These are phyloP conservation scores for Aspergillus melleus DNA, from an alignment of 2,329 filamentous ascomycete genomes.

Conservation along the genomic window DNA sequence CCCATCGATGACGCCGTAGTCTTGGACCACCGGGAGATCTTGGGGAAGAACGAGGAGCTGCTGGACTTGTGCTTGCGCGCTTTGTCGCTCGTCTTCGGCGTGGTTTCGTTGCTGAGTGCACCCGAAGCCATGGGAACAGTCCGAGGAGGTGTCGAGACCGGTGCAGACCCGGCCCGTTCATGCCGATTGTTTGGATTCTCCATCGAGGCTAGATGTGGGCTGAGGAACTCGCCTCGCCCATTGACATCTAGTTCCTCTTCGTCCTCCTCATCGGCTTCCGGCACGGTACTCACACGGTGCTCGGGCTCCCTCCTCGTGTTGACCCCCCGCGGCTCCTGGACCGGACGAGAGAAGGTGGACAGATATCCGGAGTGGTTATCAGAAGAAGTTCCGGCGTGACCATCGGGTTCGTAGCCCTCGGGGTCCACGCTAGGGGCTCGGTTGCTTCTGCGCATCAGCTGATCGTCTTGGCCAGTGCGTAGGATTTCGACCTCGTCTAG, in stretches of 20 bases:
- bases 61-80: constrained; percentile 86
- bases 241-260: constrained; percentile 72
- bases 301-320: constrained; percentile 60
- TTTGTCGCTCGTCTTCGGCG: constrained; percentile 68
- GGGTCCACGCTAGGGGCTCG: constrained; percentile 59
- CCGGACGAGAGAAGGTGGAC: constrained; percentile 53
- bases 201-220: constrained; percentile 59
- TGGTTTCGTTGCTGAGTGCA: constrained; percentile 73
- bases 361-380: constrained; percentile 75
- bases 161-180: constrained; percentile 44
- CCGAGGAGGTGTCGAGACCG: constrained; percentile 47
- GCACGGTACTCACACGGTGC: constrained; percentile 86
- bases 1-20: constrained; percentile 88
- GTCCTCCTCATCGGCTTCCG: constrained; percentile 77
- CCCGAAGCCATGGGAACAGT: constrained; percentile 39
- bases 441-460: constrained; percentile 23
- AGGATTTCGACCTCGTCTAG: constrained; percentile 87
- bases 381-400: constrained; percentile 72
- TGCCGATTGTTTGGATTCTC: constrained; percentile 51
- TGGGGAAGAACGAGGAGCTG: constrained; percentile 79
- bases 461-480: constrained; percentile 57
- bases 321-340: constrained; percentile 41
- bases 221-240: constrained; percentile 50
- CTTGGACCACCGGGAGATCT: constrained; percentile 96
- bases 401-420: constrained; percentile 82